Evolutionary conservation across 2,329 filamentous ascomycete species (phyloP), one percentile per base, ranked within the genome.

Genomic region (Neospermospora avenae): DNA sequence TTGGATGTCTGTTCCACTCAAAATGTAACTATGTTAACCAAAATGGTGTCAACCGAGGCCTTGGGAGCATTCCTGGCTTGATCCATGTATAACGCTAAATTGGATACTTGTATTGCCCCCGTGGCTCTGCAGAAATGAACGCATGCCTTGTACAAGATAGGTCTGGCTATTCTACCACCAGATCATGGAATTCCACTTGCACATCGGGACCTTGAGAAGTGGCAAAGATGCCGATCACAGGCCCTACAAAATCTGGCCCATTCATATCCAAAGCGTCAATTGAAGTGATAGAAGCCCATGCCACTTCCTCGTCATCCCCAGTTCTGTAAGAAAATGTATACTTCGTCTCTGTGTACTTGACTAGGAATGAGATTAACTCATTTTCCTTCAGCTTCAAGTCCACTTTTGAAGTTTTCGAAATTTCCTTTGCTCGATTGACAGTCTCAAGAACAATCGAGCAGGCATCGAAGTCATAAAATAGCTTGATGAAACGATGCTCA

Each of bases 201-300:
- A 51, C 28, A 34, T 46, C 45, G 24, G 31, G 24, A 18, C 18
- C 25, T n/a, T 45, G 8, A 11, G 56, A 51, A 22, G 22, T 52
- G n/a, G 71, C 69, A 39, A 69, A 74, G 3, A 70, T 42, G 1
- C 73, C 73, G 55, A 74, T 66, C 0, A 74, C 64, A 0, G 73
- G 71, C 0, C 73, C 73, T 1, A 71, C 70, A 58, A 75, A 74
- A 59, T 74, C 73, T 20, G 65, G 69, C 10, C 67, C 68, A 0
- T 69, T 72, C 66, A 74, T 58, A 7, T 74, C 70, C 24, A 71
- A 39, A 18, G 68, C 67, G 51, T 72, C 68, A 35, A 71, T 61
- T 0, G 51, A 55, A 24, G 59, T 57, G 54, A 70, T 48, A 3
- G 45, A 51, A 16, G 10, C 39, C 66, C 67, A 68, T 25, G 46